Base-by-base conservation (phyloP, 2,329 filamentous ascomycete species). In the Fusarium falciforme region DNA sequence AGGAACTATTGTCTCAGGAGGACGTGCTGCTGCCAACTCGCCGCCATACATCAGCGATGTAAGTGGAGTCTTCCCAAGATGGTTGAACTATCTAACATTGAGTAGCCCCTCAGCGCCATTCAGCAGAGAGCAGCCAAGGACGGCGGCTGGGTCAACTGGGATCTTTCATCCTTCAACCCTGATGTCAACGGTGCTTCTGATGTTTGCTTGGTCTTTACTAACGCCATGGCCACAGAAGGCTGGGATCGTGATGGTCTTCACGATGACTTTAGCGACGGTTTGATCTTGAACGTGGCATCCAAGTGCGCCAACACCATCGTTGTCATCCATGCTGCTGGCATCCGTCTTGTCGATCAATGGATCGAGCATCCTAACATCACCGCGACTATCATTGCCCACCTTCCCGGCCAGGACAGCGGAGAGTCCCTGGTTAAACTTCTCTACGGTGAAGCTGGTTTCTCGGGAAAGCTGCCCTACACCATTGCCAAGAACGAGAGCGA, bases 201-300 rank as follows among this genome's bases (percentile, higher is more conserved):
- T 4, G 90, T 93, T 57, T 60, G 97, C 92, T 79, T 98, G 44
- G 94, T 96, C 1, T 98, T 98, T 80, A 93, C 91, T 65, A 97
- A 93, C 79, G 89, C 87, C 36, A 94, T 95, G 79, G 90, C 93
- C 1, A 93, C 93, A 0, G 95, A 98, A 82, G 93, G 93, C 0
- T 94, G 89, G 81, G 88, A 94, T 71, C 87, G 91, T 44, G 84
- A 89, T 0, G 88, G 89, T 12, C 87, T 96, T 25, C 88, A 89
- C 58, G 93, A 97, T 77, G 92, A 91, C 72, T 89, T 89, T 42
- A 91, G 89, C 67, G 91, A 93, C 69, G 81, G 82, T 0, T 83
- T 93, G 0, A 86, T 93, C 0, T 79, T 83, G 1, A 89, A 89
- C 64, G 89, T 93, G 0, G 91, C 91, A 0, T 82, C 83, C 1